Percentiles rank a stretch among this genome's conserved stretches.
phyloP scores from a whole-genome alignment of 371 early-diverging fungal genomes.

The Lichtheimia corymbifera region DNA sequence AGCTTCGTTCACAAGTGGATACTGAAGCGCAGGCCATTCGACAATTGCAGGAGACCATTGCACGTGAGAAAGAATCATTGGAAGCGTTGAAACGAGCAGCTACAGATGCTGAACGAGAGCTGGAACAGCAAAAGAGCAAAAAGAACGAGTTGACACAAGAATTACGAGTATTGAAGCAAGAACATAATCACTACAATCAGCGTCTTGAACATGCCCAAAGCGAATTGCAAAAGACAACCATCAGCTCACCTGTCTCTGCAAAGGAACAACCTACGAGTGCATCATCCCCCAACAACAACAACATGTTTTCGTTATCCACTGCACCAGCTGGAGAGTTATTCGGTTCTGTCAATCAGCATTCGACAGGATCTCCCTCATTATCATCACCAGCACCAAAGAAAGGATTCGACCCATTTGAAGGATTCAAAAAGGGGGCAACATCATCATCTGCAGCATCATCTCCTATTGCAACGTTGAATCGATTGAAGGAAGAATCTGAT shows the following conservation, averaged over 20 bases:
- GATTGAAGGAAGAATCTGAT: conserved; percentile 29
- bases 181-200: conserved; percentile 30
- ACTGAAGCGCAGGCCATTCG: conserved; percentile 27
- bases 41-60: conserved; percentile 26
- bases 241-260: conserved; percentile 10
- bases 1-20: conserved; percentile 24
- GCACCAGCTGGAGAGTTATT: conserved; percentile 23
- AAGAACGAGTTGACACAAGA: conserved; percentile 32
- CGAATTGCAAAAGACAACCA: conserved; percentile 25
- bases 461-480: conserved; percentile 28
- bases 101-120: conserved; percentile 35
- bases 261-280: not conserved
- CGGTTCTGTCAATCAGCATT: conserved; percentile 15
- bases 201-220: conserved; percentile 32
- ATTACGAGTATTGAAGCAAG: conserved; percentile 37
- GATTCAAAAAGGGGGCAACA: conserved; percentile 23
- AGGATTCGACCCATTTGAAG: conserved; percentile 41
- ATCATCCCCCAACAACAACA: conserved; percentile 10
- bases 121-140: conserved; percentile 29
- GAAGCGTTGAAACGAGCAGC: conserved; percentile 31
- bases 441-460: conserved; percentile 17
- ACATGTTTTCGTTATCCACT: conserved; percentile 27
- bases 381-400: conserved; percentile 7
- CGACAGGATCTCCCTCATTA: conserved; percentile 8
- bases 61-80: conserved; percentile 31